phyloP scores from a whole-genome alignment of 2,329 filamentous ascomycete species.

The Ophiostoma perfectum region DNA sequence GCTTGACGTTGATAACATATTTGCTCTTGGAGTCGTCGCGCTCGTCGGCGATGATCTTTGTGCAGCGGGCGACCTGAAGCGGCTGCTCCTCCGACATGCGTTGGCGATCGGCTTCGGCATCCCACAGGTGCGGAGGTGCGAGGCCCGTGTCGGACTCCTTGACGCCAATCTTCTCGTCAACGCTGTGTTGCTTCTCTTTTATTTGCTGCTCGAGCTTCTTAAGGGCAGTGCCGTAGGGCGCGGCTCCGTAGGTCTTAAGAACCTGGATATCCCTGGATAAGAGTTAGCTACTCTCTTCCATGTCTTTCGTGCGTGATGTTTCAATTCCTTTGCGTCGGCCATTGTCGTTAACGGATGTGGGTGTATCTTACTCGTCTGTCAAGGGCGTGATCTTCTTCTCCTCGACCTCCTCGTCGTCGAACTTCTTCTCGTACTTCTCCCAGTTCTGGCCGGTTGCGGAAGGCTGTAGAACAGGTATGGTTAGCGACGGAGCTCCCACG shows the following conservation, averaged over 20 bases:
- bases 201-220: constrained; percentile 99
- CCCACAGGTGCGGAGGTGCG: constrained; percentile 97
- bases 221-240: constrained; percentile 85
- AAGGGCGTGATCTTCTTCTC: constrained; percentile 99
- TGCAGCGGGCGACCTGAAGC: constrained; percentile 93
- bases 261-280: constrained; percentile 87
- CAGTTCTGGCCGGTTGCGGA: constrained; percentile 89
- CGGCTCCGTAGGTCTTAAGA: constrained; percentile 96
- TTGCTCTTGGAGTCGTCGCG: constrained; percentile 97
- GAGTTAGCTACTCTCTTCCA: neutral
- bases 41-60: constrained; percentile 97
- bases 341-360: too few relatives aligned
- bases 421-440: constrained; percentile 99
- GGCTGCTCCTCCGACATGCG: constrained; percentile 98
- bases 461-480: constrained; percentile 54
- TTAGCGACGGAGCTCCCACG: neutral
- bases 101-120: constrained; percentile 94
- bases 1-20: constrained; percentile 99
- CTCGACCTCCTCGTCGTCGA: constrained; percentile 90
- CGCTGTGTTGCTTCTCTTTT: constrained; percentile 96
- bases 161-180: constrained; percentile 96
- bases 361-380: constrained; percentile 70
- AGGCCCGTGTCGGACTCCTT: constrained; percentile 98
- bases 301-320: neutral
- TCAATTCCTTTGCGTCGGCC: neutral